phyloP scores from a whole-genome alignment of 805 yeast genomes.

The Lachancea cidri region DNA sequence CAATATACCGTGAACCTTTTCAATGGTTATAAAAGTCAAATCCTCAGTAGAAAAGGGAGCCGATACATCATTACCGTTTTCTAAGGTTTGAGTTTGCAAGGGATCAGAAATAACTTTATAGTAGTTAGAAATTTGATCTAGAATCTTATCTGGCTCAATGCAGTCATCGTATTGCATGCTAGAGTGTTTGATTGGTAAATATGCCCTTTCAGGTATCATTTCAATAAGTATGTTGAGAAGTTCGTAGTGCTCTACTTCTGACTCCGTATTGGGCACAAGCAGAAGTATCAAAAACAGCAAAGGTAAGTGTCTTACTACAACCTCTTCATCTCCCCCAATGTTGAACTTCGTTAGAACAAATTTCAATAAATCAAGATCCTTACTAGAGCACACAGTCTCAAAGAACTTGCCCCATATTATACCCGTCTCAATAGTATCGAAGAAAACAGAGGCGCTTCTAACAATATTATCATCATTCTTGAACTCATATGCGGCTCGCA shows the following conservation, averaged over 20 bases:
- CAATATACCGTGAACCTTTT: constrained; percentile 27
- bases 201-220: constrained; percentile 59
- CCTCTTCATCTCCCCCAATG: constrained; percentile 76
- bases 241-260: constrained; percentile 33
- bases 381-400: constrained; percentile 26
- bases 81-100: constrained; percentile 8
- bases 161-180: constrained; percentile 12
- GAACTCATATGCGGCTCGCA: constrained; percentile 42
- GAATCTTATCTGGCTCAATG: constrained; percentile 16
- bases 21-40: constrained; percentile 38
- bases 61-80: constrained; percentile 14
- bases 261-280: constrained; percentile 17
- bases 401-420: constrained; percentile 69
- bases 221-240: constrained; percentile 43
- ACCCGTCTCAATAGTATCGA: constrained; percentile 80
- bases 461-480: constrained; percentile 36
- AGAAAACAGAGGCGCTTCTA: constrained; percentile 59
- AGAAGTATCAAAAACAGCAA: constrained; percentile 51
- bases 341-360: constrained; percentile 64
- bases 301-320: constrained; percentile 72
- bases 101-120: constrained; percentile 29
- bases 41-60: constrained; percentile 43
- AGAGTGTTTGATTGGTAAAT: constrained; percentile 48
- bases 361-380: constrained; percentile 43
- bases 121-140: constrained; percentile 31